These are phyloP conservation scores for Ganoderma sinense DNA, from an alignment of 1,284 basidiomycete species.

Conservation along the genomic window DNA sequence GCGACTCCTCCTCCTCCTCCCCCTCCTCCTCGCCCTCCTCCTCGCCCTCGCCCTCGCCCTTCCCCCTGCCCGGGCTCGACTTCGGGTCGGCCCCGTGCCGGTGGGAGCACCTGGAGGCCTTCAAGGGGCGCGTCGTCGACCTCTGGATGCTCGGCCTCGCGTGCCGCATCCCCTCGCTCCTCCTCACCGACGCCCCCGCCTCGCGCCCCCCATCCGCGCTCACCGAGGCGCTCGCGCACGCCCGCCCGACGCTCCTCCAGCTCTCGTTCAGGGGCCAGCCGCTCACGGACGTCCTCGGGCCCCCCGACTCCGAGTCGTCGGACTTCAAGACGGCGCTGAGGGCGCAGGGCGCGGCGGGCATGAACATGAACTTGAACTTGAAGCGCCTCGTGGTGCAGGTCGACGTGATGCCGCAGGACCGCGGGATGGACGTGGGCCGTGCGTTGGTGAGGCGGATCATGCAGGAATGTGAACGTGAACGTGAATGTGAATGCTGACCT, in stretches of 20 bases:
- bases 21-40: too few relatives aligned
- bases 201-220: background rate
- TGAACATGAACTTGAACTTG: too few relatives aligned
- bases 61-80: too few relatives aligned
- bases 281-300: background rate
- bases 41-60: too few relatives aligned
- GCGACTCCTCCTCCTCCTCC: background rate
- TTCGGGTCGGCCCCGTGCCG: background rate
- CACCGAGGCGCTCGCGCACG: background rate
- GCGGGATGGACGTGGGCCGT: background rate
- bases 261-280: background rate
- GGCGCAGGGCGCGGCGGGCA: background rate
- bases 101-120: background rate
- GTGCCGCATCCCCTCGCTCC: background rate
- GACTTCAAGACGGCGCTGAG: background rate
- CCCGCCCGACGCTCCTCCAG: background rate
- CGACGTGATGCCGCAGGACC: background rate
- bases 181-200: background rate
- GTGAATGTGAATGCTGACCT: background rate
- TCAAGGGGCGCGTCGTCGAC: background rate
- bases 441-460: background rate
- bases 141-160: constrained; percentile 1
- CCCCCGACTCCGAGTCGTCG: too few relatives aligned
- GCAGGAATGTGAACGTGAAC: too few relatives aligned
- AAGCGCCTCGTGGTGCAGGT: background rate